Conservation (phyloP, 108 stramenopile genomes). For the Schizochytrium sp. region DNA sequence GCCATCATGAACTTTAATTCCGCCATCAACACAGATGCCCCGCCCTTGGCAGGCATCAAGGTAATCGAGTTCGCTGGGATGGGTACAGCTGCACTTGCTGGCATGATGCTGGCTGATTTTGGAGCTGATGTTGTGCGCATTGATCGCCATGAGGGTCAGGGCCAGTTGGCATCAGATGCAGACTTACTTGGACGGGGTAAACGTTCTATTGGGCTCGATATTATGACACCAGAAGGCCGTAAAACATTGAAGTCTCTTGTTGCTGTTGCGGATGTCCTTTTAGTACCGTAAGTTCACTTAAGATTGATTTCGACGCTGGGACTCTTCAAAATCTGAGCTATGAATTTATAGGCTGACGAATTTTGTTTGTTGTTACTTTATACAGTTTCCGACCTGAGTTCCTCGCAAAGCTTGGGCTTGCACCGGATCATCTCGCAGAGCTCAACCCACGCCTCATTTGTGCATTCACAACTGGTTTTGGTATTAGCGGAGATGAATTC, state of each 20-base stretch:
- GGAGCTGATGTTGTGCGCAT: constrained; percentile 4
- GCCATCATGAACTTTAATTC: too few species aligned
- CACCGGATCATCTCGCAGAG: background rate
- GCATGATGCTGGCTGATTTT: constrained; percentile 1
- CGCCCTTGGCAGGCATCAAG: background rate
- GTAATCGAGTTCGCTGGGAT: background rate
- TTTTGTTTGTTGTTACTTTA: too few species aligned
- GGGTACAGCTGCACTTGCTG: background rate
- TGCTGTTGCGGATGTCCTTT: background rate
- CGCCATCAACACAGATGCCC: too few species aligned
- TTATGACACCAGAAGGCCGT: background rate
- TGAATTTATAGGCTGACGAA: too few species aligned
- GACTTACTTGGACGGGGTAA: background rate
- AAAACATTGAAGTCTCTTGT: background rate
- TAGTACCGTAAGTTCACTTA: background rate
- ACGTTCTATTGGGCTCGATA: background rate
- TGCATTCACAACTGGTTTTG: constrained; percentile 45
- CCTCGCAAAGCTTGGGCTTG: constrained; percentile 21
- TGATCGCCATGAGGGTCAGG: background rate
- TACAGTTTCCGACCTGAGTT: constrained; percentile 40
- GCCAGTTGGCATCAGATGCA: background rate
- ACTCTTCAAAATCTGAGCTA: too few species aligned
- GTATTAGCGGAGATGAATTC: background rate
- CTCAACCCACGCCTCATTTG: constrained; percentile 23
- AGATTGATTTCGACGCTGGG: too few species aligned